Conservation (phyloP, 495 filamentous ascomycete genomes). For the Penicillium antarcticum region DNA sequence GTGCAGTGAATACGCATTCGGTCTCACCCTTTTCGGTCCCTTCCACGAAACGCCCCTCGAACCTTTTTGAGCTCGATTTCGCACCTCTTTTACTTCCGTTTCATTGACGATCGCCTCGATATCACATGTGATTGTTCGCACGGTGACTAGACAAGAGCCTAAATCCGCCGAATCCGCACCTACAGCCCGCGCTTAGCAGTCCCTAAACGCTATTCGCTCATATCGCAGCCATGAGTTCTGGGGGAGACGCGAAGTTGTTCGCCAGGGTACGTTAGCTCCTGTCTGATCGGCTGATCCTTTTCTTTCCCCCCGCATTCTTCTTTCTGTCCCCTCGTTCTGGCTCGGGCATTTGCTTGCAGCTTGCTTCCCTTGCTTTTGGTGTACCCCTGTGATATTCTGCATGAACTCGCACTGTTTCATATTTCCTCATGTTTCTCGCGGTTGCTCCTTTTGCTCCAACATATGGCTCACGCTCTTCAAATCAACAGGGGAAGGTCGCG, state of each 20-base stretch:
- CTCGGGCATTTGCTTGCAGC: not conserved
- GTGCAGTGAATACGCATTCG: slow-evolving; percentile 14
- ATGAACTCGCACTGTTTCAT: not conserved
- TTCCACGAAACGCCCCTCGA: slow-evolving; percentile 4
- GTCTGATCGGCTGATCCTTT: slow-evolving; percentile 17
- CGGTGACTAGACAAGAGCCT: slow-evolving; percentile 5
- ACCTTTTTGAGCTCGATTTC: not conserved
- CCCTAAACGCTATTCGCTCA: slow-evolving; percentile 15
- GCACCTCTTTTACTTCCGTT: not conserved
- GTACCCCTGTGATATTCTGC: not conserved
- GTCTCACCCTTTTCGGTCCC: slow-evolving; percentile 18
- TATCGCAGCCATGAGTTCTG: slow-evolving; percentile 61
- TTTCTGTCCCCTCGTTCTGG: slow-evolving; percentile 1
- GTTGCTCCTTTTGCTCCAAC: slow-evolving; percentile 28
- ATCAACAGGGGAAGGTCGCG: slow-evolving; percentile 91
- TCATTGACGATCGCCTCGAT: not conserved
- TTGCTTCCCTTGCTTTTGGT: slow-evolving; percentile 6
- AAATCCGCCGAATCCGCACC: slow-evolving; percentile 2
- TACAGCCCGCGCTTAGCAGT: slow-evolving; percentile 6
- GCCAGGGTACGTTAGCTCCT: slow-evolving; percentile 74
- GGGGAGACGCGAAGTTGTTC: slow-evolving; percentile 98
- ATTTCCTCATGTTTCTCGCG: slow-evolving; percentile 28
- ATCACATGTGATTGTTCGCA: slow-evolving; percentile 14
- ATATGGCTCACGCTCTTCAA: slow-evolving; percentile 38
- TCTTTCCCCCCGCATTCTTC: slow-evolving; percentile 21